phyloP scores from a whole-genome alignment of 164 flowering plant species.

The Vitis cinerea region DNA sequence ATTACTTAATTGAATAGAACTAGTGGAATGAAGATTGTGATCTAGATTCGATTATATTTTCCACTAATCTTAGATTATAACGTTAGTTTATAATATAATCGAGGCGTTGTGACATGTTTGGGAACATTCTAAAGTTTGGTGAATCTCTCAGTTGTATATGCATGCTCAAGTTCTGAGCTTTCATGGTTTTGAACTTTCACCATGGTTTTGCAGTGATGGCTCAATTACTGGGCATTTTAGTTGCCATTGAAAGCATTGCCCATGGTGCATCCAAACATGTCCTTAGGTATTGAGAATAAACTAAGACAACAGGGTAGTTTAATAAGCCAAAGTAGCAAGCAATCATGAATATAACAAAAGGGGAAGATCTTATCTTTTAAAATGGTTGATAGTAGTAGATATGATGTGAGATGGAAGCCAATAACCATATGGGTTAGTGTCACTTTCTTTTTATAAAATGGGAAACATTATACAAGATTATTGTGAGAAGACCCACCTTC shows the following conservation, averaged over 20 bases:
- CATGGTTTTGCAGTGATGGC: not conserved
- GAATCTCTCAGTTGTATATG: not conserved
- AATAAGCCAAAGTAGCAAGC: not conserved
- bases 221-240: not conserved
- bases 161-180: not conserved
- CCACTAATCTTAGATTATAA: not conserved
- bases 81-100: not conserved
- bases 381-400: not conserved
- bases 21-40: slow-evolving; percentile 1
- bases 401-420: not conserved
- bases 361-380: not conserved
- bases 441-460: not conserved
- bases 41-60: slow-evolving; percentile 3
- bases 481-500: not conserved
- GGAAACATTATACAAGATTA: not conserved
- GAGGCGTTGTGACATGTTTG: not conserved
- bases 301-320: not conserved
- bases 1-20: not conserved
- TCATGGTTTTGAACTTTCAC: not conserved
- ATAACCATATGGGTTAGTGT: not conserved
- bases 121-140: not conserved
- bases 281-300: not conserved
- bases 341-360: not conserved
- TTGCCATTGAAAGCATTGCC: not conserved
- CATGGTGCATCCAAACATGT: not conserved